Percentiles rank a stretch among this genome's conserved stretches.
These are phyloP conservation scores for Murraya paniculata DNA, from an alignment of 345 rosid genomes.

Conservation along the genomic window DNA sequence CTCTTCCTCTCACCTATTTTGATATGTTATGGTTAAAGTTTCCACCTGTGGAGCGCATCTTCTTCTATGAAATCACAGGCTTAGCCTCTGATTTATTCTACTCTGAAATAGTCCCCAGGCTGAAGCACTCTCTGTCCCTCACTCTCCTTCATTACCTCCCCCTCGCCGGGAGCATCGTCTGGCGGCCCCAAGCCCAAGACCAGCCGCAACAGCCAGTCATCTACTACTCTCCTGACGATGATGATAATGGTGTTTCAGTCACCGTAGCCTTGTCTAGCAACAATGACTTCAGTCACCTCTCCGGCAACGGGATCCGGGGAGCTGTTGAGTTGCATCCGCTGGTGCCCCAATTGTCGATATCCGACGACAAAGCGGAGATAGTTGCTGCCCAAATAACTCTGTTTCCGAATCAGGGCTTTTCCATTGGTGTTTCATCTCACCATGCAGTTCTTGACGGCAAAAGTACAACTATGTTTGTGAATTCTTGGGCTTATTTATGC, in stretches of 20 bases:
- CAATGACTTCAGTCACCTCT: conserved; percentile 22
- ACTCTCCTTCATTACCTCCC: conserved; percentile 35
- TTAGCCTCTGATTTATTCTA: conserved; percentile 16
- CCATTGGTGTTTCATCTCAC: conserved; percentile 36
- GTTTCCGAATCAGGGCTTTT: conserved; percentile 32
- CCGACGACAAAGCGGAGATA: conserved; percentile 14
- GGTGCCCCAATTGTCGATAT: conserved; percentile 27
- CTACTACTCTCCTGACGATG: conserved; percentile 17
- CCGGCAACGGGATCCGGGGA: no score
- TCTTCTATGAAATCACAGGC: not conserved
- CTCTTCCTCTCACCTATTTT: not conserved
- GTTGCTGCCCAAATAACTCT: conserved; percentile 30
- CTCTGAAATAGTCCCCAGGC: conserved; percentile 35
- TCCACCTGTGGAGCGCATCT: not conserved
- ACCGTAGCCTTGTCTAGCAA: conserved; percentile 31
- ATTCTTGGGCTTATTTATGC: conserved; percentile 40
- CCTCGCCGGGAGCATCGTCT: conserved; percentile 24
- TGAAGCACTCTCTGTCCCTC: conserved; percentile 37
- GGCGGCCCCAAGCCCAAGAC: conserved; percentile 15
- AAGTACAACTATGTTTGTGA: conserved; percentile 32
- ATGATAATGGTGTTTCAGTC: conserved; percentile 20
- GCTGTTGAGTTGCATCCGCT: conserved; percentile 30
- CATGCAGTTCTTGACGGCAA: conserved; percentile 39
- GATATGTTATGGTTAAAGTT: not conserved
- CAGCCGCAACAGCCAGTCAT: conserved; percentile 18